Conservation (phyloP, 805 yeast species). For the Ogataea saltuana region DNA sequence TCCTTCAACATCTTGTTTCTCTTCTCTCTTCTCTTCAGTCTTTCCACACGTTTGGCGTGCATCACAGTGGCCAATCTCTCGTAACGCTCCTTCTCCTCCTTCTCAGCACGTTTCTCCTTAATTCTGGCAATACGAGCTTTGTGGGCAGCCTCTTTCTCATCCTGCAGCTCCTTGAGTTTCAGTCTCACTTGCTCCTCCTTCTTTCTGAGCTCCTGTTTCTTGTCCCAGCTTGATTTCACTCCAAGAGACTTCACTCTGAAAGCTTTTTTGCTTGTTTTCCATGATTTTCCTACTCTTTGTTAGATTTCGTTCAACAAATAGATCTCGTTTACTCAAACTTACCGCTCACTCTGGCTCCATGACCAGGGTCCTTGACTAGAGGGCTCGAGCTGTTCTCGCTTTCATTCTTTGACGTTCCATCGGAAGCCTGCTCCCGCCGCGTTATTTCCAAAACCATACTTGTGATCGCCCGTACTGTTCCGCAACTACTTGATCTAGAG, state of each 20-base stretch:
- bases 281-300: constrained; percentile 52
- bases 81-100: constrained; percentile 87
- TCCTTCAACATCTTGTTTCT: constrained; percentile 91
- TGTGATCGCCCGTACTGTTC: too few relatives aligned
- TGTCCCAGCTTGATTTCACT: constrained; percentile 61
- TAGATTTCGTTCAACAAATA: constrained; percentile 1
- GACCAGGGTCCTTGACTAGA: constrained; percentile 23
- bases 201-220: constrained; percentile 63
- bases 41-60: constrained; percentile 90
- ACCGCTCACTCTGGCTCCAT: constrained; percentile 36
- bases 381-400: constrained; percentile 2
- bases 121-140: constrained; percentile 53
- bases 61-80: constrained; percentile 79
- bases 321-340: constrained; percentile 11
- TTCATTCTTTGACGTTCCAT: constrained; percentile 4
- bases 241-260: constrained; percentile 65
- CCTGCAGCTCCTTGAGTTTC: constrained; percentile 69
- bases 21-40: constrained; percentile 89
- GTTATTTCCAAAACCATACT: constrained; percentile 1
- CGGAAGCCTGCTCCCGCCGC: constrained; percentile 10
- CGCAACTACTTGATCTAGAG: too few relatives aligned
- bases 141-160: constrained; percentile 68
- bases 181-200: constrained; percentile 68
- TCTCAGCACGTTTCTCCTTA: constrained; percentile 74
- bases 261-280: constrained; percentile 71